Evolutionary conservation across 176 grass and related monocot genomes (phyloP).

Genomic region (Triticum dicoccoides): DNA sequence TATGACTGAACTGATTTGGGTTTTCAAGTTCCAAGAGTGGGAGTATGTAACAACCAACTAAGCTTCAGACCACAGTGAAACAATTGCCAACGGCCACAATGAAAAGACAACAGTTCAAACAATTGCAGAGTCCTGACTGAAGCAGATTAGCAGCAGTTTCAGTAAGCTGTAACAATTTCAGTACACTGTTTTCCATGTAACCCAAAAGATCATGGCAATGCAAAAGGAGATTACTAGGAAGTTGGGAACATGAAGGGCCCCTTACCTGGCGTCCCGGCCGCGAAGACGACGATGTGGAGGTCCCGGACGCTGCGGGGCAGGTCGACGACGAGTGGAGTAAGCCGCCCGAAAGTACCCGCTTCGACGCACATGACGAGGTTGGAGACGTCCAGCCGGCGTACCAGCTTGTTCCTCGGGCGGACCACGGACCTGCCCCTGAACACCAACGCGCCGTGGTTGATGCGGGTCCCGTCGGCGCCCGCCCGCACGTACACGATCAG

Average conservation of each 20-base stretch:
- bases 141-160: background rate
- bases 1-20: too few relatives aligned
- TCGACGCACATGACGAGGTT: background rate
- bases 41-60: background rate
- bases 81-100: too few relatives aligned
- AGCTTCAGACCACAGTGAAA: background rate
- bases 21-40: background rate
- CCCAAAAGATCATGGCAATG: too few relatives aligned
- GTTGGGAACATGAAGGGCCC: too few relatives aligned
- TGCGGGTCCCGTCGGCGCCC: too few relatives aligned
- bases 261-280: background rate
- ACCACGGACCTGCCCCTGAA: background rate
- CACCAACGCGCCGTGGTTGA: background rate
- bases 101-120: too few relatives aligned
- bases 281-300: background rate
- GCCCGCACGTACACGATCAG: background rate
- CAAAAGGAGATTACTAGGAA: too few relatives aligned
- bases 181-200: too few relatives aligned
- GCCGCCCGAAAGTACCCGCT: background rate
- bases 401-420: background rate
- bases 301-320: background rate
- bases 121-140: background rate
- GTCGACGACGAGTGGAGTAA: conserved; percentile 15
- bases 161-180: background rate
- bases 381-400: background rate